phyloP scores from a whole-genome alignment of 805 yeast genomes.

The Priceomyces carsonii region DNA sequence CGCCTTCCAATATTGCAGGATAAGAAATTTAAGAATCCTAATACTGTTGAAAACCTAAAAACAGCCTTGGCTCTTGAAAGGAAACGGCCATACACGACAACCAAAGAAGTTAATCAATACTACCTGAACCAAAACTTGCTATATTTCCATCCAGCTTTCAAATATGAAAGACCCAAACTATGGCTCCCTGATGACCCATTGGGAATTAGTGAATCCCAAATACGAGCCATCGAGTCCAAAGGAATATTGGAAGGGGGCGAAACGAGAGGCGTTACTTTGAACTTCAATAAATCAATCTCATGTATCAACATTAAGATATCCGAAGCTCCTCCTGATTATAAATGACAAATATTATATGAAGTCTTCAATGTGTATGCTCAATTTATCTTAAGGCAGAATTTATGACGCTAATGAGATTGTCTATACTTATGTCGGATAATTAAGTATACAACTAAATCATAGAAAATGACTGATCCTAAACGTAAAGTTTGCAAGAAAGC shows the following conservation, averaged over 20 bases:
- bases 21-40: conserved; percentile 7
- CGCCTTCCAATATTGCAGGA: conserved; percentile 29
- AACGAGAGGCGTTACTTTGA: conserved; percentile 26
- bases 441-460: too few species aligned
- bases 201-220: conserved; percentile 27
- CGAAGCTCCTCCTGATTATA: conserved; percentile 36
- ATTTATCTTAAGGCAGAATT: too few species aligned
- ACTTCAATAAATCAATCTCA: conserved; percentile 11
- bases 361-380: too few species aligned
- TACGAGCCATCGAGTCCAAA: conserved; percentile 16
- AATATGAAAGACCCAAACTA: conserved; percentile 33
- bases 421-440: too few species aligned
- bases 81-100: conserved; percentile 3
- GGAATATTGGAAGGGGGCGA: conserved; percentile 20
- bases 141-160: conserved; percentile 40
- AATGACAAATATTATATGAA: too few species aligned
- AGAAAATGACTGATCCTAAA: too few species aligned
- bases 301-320: conserved; percentile 18
- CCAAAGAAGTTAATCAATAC: conserved; percentile 7
- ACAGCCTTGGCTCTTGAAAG: background rate
- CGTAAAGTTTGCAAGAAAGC: too few species aligned
- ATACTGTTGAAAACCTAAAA: conserved; percentile 2
- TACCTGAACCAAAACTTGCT: conserved; percentile 25
- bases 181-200: conserved; percentile 43
- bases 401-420: too few species aligned